Base-by-base conservation (phyloP, 176 grass and related monocot genomes). In the Carex myosuroides region DNA sequence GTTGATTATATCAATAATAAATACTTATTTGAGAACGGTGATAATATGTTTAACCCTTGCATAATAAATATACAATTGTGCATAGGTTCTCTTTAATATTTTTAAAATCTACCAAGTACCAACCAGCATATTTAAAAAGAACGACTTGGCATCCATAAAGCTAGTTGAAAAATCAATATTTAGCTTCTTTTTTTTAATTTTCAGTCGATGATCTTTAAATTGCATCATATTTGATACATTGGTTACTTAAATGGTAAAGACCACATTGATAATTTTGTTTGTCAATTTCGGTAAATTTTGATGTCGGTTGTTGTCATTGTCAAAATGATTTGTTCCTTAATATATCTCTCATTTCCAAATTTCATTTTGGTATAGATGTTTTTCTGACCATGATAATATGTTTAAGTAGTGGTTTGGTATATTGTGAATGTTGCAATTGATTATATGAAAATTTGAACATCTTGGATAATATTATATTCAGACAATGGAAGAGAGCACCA, bases 401-500 rank as follows among this genome's bases (percentile, higher is more conserved):
- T 70, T 70, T 55, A 76, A 77, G 21, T 32, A 22, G 22, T 77
- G 50, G 33, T 77, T 55, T 56, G 50, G 24, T 32, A 56, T 77
- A 50, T 56, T 54, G 41, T 48, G 18, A 30, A 56, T 56, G 42
- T 56, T 56, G 13, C 13, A 16, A 77, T 56, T 18, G 4, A 77
- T 54, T 6, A 26, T 53, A 56, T 77, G 52, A 55, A 54, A 76
- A 56, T 18, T 56, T 77, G 50, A 55, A 70, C 35, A 70, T 30
- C 24, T 56, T 56, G 48, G 10, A 73, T 56, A 77, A 77, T 33
- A 56, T 77, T 33, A 56, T 32, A 79, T 79, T 63, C 84, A 85
- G 84, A 85, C 58, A 79, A 79, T 54, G 33, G 84, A 60, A 85
- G 60, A 22, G 57, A 56, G 18, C 84, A 79, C 64, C 60, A 56